phyloP scores from a whole-genome alignment of 2,329 filamentous ascomycete genomes.

The Hypoxylon sp. region DNA sequence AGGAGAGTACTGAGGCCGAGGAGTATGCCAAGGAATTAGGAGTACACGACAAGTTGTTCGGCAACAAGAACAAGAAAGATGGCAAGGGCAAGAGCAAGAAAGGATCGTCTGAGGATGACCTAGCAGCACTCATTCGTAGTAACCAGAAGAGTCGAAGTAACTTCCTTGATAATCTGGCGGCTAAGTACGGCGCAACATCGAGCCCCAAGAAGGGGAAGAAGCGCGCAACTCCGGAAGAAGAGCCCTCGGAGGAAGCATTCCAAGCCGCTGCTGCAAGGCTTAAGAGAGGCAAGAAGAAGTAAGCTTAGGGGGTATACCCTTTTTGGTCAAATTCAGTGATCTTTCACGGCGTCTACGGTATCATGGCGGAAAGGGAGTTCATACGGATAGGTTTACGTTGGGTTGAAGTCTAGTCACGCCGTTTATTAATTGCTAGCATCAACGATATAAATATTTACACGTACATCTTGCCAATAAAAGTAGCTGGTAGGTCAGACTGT shows the following conservation, averaged over 20 bases:
- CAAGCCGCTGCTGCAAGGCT: slow-evolving; percentile 69
- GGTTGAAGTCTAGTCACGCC: slow-evolving; percentile 10
- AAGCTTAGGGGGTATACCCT: slow-evolving; percentile 23
- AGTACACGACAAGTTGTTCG: slow-evolving; percentile 78
- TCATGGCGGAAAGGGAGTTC: slow-evolving; percentile 18
- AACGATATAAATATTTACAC: slow-evolving; percentile 1
- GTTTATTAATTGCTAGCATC: slow-evolving; percentile 3
- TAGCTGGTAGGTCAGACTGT: neutral
- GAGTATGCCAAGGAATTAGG: slow-evolving; percentile 82
- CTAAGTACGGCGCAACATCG: slow-evolving; percentile 75
- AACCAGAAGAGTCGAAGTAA: slow-evolving; percentile 75
- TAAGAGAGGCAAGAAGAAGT: slow-evolving; percentile 53
- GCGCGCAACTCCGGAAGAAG: slow-evolving; percentile 71
- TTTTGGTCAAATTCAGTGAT: slow-evolving; percentile 9
- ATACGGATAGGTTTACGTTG: slow-evolving; percentile 13
- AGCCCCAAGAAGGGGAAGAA: slow-evolving; percentile 68
- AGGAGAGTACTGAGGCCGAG: slow-evolving; percentile 80
- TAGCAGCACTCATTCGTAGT: slow-evolving; percentile 82
- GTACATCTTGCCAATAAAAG: neutral
- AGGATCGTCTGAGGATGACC: slow-evolving; percentile 63
- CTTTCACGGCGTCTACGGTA: slow-evolving; percentile 39
- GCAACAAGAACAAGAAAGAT: slow-evolving; percentile 63
- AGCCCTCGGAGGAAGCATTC: slow-evolving; percentile 74
- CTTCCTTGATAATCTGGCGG: slow-evolving; percentile 82
- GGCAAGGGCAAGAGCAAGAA: slow-evolving; percentile 62